These are phyloP conservation scores for Saccharomyces hybrid DNA, from an alignment of 1,139 yeast genomes.

Conservation along the genomic window DNA sequence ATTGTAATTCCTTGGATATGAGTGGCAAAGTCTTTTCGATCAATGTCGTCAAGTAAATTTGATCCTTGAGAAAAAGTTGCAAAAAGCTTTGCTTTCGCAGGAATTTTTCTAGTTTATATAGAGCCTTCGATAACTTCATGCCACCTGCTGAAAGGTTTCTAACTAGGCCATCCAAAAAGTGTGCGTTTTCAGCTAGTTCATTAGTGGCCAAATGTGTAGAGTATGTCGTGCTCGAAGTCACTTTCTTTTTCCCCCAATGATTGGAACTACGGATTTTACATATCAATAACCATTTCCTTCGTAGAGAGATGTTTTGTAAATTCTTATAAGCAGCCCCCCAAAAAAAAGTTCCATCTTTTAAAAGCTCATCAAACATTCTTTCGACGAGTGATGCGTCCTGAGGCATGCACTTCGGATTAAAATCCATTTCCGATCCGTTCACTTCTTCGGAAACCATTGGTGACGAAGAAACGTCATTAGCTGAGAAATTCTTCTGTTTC, in stretches of 20 bases:
- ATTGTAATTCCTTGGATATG: slow-evolving; percentile 4
- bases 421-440: not conserved
- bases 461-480: slow-evolving; percentile 3
- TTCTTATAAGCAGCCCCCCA: slow-evolving; percentile 9
- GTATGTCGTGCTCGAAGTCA: not conserved
- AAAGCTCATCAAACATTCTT: slow-evolving; percentile 8
- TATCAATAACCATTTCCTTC: slow-evolving; percentile 12
- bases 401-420: slow-evolving; percentile 4
- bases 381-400: slow-evolving; percentile 9
- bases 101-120: slow-evolving; percentile 12
- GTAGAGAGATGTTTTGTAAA: slow-evolving; percentile 6
- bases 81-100: slow-evolving; percentile 9
- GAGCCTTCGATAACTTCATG: slow-evolving; percentile 1
- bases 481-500: slow-evolving; percentile 7
- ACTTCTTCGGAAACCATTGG: not conserved
- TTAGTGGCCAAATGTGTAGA: not conserved
- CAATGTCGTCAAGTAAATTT: slow-evolving; percentile 7
- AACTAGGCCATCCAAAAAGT: not conserved
- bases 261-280: slow-evolving; percentile 6
- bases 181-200: not conserved
- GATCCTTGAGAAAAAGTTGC: slow-evolving; percentile 7
- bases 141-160: slow-evolving; percentile 2
- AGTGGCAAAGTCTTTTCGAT: slow-evolving; percentile 2
- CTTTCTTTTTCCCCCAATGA: not conserved
- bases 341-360: slow-evolving; percentile 8